phyloP scores from a whole-genome alignment of 495 filamentous ascomycete species.

The Beverwykella pulmonaria region DNA sequence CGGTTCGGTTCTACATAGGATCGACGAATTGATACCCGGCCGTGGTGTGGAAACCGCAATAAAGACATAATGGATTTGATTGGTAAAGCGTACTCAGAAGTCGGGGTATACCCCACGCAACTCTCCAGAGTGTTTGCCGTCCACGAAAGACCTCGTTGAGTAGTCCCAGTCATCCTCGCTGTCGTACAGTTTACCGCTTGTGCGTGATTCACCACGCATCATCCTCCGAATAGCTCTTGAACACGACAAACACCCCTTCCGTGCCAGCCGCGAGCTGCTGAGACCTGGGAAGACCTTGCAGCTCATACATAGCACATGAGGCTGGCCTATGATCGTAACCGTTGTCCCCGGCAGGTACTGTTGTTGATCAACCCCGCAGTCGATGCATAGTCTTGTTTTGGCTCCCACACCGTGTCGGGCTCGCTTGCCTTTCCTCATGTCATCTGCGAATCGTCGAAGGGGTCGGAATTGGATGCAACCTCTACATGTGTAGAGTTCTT shows the following conservation, averaged over 20 bases:
- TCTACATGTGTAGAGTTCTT: constrained; percentile 24
- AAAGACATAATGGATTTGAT: not conserved
- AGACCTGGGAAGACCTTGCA: constrained; percentile 18
- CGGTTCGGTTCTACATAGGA: no score
- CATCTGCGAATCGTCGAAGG: constrained; percentile 21
- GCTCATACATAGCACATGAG: constrained; percentile 6
- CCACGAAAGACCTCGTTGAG: constrained; percentile 7
- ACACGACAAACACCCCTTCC: not conserved
- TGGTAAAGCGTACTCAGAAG: not conserved
- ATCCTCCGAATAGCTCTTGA: not conserved
- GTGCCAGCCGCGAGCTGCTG: not conserved
- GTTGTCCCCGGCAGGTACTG: constrained; percentile 13
- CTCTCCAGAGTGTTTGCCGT: constrained; percentile 17
- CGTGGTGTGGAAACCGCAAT: no score
- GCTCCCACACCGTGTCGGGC: constrained; percentile 24
- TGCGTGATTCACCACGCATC: not conserved
- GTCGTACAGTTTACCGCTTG: not conserved
- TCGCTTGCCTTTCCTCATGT: constrained; percentile 32
- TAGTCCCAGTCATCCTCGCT: constrained; percentile 24
- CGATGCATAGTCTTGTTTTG: constrained; percentile 24
- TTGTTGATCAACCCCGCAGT: constrained; percentile 27
- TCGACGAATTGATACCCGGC: no score
- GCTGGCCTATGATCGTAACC: constrained; percentile 18
- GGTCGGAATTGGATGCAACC: constrained; percentile 19
- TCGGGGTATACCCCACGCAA: constrained; percentile 10